A percentile compares a stretch with the other conserved stretches of the same genome.
Evolutionary conservation across 495 filamentous ascomycete species (phyloP).

Genomic region (Umbilicaria muhlenbergii): DNA sequence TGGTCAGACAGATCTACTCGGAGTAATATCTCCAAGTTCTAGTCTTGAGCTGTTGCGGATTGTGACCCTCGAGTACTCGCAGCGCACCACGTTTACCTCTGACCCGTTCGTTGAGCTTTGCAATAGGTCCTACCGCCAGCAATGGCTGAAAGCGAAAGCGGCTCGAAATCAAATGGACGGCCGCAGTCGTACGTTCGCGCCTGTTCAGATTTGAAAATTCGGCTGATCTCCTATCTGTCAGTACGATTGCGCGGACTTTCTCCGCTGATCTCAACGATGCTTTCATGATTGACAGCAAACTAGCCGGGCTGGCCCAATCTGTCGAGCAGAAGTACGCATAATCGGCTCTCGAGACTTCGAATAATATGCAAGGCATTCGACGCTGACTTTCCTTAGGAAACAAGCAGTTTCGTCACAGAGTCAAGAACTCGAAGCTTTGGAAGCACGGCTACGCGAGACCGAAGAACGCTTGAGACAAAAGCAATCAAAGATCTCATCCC

Average conservation of each 20-base stretch:
- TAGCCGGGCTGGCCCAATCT: constrained; percentile 60
- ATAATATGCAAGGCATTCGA: not conserved
- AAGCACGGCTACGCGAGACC: constrained; percentile 67
- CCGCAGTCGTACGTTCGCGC: constrained; percentile 61
- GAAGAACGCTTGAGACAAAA: constrained; percentile 58
- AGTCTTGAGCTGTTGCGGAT: too few relatives aligned
- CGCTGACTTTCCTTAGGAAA: constrained; percentile 21
- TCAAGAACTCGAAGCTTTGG: constrained; percentile 70
- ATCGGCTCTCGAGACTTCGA: constrained; percentile 8
- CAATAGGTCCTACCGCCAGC: too few relatives aligned
- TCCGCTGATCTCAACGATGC: constrained; percentile 74
- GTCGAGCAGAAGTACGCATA: constrained; percentile 67
- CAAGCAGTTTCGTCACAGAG: constrained; percentile 66
- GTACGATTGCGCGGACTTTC: constrained; percentile 78
- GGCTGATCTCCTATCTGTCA: constrained; percentile 19
- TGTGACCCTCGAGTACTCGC: too few relatives aligned
- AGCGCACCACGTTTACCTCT: too few relatives aligned
- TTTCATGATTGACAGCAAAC: constrained; percentile 67
- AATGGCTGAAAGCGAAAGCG: constrained; percentile 50
- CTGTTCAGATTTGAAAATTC: not conserved
- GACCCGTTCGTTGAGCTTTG: too few relatives aligned
- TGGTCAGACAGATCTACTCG: too few relatives aligned
- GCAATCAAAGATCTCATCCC: constrained; percentile 13
- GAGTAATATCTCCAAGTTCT: too few relatives aligned
- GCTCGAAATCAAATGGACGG: constrained; percentile 62